Evolutionary conservation across 2,329 filamentous ascomycete genomes (phyloP).

Genomic region (Fusarium abutilonis): DNA sequence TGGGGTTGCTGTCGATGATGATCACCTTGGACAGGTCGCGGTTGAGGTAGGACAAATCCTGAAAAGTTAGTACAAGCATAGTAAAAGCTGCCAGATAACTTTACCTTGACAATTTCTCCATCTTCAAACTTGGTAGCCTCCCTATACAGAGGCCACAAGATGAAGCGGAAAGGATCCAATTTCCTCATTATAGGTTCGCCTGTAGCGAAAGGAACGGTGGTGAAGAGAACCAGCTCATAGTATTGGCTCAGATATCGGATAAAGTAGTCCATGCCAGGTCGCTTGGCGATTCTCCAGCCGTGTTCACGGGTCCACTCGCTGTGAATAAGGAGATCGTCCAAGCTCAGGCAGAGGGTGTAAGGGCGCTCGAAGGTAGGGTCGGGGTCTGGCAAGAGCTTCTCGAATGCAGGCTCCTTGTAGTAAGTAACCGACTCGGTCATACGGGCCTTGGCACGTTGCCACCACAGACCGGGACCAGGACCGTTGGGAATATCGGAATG

Average conservation of each 20-base stretch:
- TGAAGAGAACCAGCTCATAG: slow-evolving; percentile 97
- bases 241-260: slow-evolving; percentile 96
- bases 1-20: slow-evolving; percentile 86
- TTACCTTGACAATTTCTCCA: slow-evolving; percentile 93
- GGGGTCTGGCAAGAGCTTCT: slow-evolving; percentile 86
- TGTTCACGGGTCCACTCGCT: slow-evolving; percentile 95
- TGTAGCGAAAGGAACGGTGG: slow-evolving; percentile 82
- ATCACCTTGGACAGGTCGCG: slow-evolving; percentile 95
- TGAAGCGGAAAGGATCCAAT: slow-evolving; percentile 92
- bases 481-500: slow-evolving; percentile 81
- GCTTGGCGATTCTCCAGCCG: slow-evolving; percentile 94
- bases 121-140: slow-evolving; percentile 98
- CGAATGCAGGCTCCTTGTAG: slow-evolving; percentile 95
- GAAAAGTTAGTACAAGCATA: slow-evolving; percentile 26
- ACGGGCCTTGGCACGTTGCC: slow-evolving; percentile 80
- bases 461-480: slow-evolving; percentile 80
- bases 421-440: slow-evolving; percentile 82
- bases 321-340: slow-evolving; percentile 94
- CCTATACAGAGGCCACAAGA: slow-evolving; percentile 93
- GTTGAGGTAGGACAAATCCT: slow-evolving; percentile 98
- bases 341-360: slow-evolving; percentile 89
- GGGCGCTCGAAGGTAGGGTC: slow-evolving; percentile 84
- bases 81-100: slow-evolving; percentile 27
- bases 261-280: slow-evolving; percentile 97
- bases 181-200: slow-evolving; percentile 91